Conservation (phyloP, 495 filamentous ascomycete species). For the Penicillium psychrofluorescens region DNA sequence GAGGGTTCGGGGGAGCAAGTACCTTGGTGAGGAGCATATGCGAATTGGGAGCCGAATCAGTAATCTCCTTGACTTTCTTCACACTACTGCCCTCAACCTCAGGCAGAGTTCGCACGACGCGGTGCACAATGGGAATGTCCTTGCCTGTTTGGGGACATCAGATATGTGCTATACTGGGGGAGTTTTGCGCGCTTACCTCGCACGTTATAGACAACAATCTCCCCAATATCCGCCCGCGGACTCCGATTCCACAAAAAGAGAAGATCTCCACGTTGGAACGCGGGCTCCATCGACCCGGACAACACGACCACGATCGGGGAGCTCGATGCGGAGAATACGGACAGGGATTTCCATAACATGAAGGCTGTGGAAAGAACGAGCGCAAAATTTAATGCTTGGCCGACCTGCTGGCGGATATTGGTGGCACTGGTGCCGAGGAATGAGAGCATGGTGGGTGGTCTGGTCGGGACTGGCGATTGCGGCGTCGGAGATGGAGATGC, state of each 20-base stretch:
- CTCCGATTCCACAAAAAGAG: constrained; percentile 93
- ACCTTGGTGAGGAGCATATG: constrained; percentile 75
- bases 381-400: constrained; percentile 92
- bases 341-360: constrained; percentile 97
- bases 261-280: constrained; percentile 91
- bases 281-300: constrained; percentile 93
- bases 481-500: neutral
- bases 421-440: constrained; percentile 49
- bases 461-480: neutral
- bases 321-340: constrained; percentile 75
- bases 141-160: constrained; percentile 14
- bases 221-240: constrained; percentile 58
- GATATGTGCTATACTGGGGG: neutral
- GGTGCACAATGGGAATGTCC: constrained; percentile 21
- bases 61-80: constrained; percentile 34
- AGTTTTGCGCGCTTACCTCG: constrained; percentile 1
- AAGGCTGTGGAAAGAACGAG: constrained; percentile 92
- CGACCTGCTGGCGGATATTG: constrained; percentile 75
- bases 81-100: constrained; percentile 34
- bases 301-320: constrained; percentile 95
- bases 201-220: constrained; percentile 88
- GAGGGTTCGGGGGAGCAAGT: neutral
- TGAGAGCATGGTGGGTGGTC: constrained; percentile 59
- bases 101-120: constrained; percentile 48
- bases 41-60: constrained; percentile 15